Base-by-base conservation (phyloP, 805 yeast species). In the Suhomyces canberraensis region DNA sequence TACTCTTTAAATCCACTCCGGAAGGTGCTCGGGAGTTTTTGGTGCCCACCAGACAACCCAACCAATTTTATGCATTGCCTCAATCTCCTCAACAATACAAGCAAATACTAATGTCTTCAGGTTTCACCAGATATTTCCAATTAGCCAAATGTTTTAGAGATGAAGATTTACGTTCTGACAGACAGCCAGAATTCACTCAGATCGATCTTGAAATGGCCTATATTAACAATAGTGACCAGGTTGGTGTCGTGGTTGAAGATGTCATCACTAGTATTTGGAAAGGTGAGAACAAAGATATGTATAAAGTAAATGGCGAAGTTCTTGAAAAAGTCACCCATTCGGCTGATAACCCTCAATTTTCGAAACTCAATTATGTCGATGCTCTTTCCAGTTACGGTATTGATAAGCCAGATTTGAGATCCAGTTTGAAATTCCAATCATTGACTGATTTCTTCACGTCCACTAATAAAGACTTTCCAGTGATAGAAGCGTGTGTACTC, bases 1-100 rank as follows among this genome's bases (percentile, higher is more conserved):
- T 91, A 5, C 63, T 93, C 19, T 93, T 93, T 71, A 90, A 93
- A 54, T 85, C 96, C 1, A 93, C 98, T 0, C 98, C 98, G 0
- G 98, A 93, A 60, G 98, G 98, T 11, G 98, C 98, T 1, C 71
- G 95, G 25, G 99, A 93, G 60, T 93, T 91, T 56, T 61, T 93
- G 32, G 97, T 93, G 0, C 98, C 98, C 1, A 87, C 97, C 0
- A 72, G 98, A 46, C 64, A 73, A 11, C 54, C 64, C 1, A 62
- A 68, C 18, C 52, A 60, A 14, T 84, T 85, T 58, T 93, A 91
- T 57, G 97, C 98, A 0, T 68, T 93, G 19, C 97, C 98, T 0
- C 99, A 93, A 58, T 87, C 96, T 11, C 99, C 98, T 0, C 99
- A 93, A 56, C 98, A 93, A 56, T 93, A 91, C 56, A 93, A 93